Conservation (phyloP, 768 basidiomycete genomes). For the Tylopilus subfusipes region DNA sequence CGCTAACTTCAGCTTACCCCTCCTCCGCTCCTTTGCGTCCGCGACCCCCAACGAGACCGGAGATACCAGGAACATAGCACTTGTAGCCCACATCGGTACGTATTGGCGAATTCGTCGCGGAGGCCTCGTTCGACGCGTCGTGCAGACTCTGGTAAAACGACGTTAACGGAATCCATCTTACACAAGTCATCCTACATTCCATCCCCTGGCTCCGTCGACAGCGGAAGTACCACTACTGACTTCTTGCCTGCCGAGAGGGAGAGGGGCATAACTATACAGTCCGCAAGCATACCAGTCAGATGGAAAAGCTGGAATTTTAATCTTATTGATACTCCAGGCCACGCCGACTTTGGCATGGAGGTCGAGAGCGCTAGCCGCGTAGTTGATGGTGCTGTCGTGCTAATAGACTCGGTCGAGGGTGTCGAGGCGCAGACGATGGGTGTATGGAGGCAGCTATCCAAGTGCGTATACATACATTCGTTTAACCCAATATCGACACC, state of each 20-base stretch:
- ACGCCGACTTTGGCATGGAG: constrained; percentile 97
- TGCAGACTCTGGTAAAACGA: constrained; percentile 86
- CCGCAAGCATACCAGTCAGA: constrained; percentile 83
- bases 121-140: constrained; percentile 7
- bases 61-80: constrained; percentile 70
- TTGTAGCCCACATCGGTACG: constrained; percentile 87
- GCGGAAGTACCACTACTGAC: constrained; percentile 87
- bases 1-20: background rate
- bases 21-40: constrained; percentile 23
- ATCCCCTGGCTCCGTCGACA: constrained; percentile 78
- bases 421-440: constrained; percentile 89
- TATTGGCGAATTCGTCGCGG: background rate
- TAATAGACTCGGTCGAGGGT: constrained; percentile 88
- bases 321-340: constrained; percentile 87
- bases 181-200: constrained; percentile 70
- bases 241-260: constrained; percentile 88
- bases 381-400: constrained; percentile 83
- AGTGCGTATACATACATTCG: constrained; percentile 45
- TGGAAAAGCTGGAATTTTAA: constrained; percentile 87
- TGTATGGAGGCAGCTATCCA: constrained; percentile 83
- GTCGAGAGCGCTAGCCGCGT: constrained; percentile 91
- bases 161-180: constrained; percentile 83
- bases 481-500: background rate
- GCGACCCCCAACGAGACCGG: constrained; percentile 32
- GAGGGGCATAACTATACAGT: constrained; percentile 89